phyloP scores from a whole-genome alignment of 805 yeast genomes.

The Sungouiozyma ichnusensis region DNA sequence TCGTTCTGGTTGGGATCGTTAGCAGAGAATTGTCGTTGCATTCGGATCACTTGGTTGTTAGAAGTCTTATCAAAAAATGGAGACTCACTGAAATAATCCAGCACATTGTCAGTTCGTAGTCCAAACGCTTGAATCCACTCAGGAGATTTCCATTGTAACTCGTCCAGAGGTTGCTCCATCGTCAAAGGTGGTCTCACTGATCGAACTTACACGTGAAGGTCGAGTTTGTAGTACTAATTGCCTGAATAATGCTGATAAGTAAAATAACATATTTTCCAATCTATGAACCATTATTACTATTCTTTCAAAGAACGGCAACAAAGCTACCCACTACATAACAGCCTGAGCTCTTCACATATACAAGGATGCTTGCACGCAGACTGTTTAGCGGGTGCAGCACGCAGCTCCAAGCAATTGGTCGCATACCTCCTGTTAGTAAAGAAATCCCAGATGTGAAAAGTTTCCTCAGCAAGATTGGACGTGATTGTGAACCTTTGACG shows the following conservation, averaged over 20 bases:
- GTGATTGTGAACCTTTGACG: constrained; percentile 54
- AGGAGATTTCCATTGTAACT: constrained; percentile 93
- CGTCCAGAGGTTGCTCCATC: constrained; percentile 46
- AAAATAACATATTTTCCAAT: too few species aligned
- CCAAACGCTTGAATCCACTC: constrained; percentile 94
- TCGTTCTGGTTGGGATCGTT: not conserved
- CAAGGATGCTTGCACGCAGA: constrained; percentile 2
- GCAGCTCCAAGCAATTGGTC: constrained; percentile 1
- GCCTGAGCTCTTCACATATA: too few species aligned
- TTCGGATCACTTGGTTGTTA: constrained; percentile 85
- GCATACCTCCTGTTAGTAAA: constrained; percentile 41
- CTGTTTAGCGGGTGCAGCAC: not conserved
- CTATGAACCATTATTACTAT: too few species aligned
- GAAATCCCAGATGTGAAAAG: constrained; percentile 58
- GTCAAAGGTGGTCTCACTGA: not conserved
- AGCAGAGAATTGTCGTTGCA: constrained; percentile 75
- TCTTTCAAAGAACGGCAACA: not conserved
- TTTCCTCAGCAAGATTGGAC: constrained; percentile 71
- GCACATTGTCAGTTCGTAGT: constrained; percentile 75
- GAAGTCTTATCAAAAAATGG: constrained; percentile 93
- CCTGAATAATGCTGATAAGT: too few species aligned
- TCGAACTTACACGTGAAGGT: not conserved
- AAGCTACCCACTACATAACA: too few species aligned
- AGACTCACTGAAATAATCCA: constrained; percentile 86
- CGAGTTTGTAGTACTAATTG: too few species aligned